phyloP scores from a whole-genome alignment of 75 land plant species.

The Pseudotsuga menziesii region DNA sequence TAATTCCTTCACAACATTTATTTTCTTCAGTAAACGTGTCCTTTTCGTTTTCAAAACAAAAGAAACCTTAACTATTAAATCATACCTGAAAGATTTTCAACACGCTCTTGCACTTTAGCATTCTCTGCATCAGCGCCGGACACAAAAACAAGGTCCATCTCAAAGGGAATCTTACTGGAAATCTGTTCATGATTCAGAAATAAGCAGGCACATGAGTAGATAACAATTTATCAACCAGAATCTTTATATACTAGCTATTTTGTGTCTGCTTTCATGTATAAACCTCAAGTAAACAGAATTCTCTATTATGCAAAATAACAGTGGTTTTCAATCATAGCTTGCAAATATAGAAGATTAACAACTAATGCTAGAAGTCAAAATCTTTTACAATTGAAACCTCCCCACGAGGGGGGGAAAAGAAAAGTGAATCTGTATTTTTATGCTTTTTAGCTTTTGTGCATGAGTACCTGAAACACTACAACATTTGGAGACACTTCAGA shows the following conservation, averaged over 20 bases:
- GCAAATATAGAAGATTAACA: slow-evolving; percentile 1
- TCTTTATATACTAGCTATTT: neutral
- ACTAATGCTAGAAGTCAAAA: neutral
- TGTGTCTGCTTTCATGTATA: slow-evolving; percentile 5
- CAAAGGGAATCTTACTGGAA: slow-evolving; percentile 55
- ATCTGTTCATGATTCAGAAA: slow-evolving; percentile 38
- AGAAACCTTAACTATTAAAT: neutral
- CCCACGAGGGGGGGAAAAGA: neutral
- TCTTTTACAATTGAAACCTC: neutral
- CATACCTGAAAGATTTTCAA: slow-evolving; percentile 72
- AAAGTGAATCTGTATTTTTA: neutral
- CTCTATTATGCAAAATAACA: neutral
- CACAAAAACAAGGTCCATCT: slow-evolving; percentile 70
- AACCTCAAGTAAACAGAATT: neutral
- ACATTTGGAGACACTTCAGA: slow-evolving; percentile 67
- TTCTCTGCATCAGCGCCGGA: slow-evolving; percentile 46
- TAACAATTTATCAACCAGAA: neutral
- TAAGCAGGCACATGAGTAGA: neutral
- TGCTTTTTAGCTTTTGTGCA: neutral
- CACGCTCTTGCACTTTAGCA: slow-evolving; percentile 43
- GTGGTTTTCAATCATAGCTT: neutral
- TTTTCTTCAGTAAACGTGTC: neutral
- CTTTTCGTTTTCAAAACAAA: neutral
- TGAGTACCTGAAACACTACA: slow-evolving; percentile 77
- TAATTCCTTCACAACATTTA: neutral